A percentile compares a stretch with the other conserved stretches of the same genome.
Evolutionary conservation across 129 eudicot species (phyloP).

Genomic region (Scalesia atractyloides): DNA sequence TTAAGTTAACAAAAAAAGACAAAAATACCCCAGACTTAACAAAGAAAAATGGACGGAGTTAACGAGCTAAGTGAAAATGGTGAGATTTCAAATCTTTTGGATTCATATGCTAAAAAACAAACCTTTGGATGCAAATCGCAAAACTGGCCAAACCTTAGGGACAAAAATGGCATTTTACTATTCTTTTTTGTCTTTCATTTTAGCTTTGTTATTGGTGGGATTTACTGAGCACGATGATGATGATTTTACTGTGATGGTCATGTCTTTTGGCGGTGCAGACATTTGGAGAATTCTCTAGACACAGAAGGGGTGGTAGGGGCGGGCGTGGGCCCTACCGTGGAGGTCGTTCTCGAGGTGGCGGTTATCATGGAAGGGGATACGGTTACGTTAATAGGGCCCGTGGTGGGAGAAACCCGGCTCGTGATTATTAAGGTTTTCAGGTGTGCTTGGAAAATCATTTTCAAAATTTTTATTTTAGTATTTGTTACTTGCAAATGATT

Average conservation of each 20-base stretch:
- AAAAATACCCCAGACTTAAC: no score
- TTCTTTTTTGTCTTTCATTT: not conserved
- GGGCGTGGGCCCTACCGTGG: constrained; percentile 82
- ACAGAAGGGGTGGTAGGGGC: constrained; percentile 78
- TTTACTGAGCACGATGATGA: no score
- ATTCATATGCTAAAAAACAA: no score
- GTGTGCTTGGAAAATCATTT: not conserved
- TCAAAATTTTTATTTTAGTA: not conserved
- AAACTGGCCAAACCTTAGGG: no score
- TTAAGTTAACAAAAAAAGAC: no score
- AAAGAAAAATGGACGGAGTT: no score
- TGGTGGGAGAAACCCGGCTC: constrained; percentile 48
- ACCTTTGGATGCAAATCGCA: no score
- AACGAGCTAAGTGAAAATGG: no score
- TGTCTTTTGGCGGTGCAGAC: constrained; percentile 51
- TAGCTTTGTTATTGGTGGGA: not conserved
- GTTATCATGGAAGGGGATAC: constrained; percentile 50
- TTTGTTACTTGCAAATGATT: constrained; percentile 2
- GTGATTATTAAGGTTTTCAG: constrained; percentile 20
- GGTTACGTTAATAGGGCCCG: constrained; percentile 76
- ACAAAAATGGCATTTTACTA: no score
- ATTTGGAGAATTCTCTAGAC: constrained; percentile 85
- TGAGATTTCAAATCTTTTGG: no score
- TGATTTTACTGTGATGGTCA: not conserved
- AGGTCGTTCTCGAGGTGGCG: constrained; percentile 46